These are phyloP conservation scores for Pichia eremophila DNA, from an alignment of 805 yeast genomes.

Conservation along the genomic window DNA sequence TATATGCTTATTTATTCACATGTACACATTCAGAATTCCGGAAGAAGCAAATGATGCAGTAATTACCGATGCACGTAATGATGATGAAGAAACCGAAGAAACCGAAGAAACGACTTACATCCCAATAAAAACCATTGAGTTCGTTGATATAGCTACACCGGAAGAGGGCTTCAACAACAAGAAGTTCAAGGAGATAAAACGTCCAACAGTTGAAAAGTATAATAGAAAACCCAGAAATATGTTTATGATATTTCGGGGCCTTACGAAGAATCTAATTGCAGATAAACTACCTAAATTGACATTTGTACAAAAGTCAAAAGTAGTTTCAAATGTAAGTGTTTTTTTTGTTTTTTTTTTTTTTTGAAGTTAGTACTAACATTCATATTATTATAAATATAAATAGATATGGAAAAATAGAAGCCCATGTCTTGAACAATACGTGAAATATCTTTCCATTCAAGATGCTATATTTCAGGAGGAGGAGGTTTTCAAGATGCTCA, in stretches of 20 bases:
- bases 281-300: not conserved
- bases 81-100: not conserved
- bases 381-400: too few relatives aligned
- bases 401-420: conserved; percentile 1
- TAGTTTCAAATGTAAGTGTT: conserved; percentile 1
- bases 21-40: conserved; percentile 1
- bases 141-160: not conserved
- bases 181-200: conserved; percentile 5
- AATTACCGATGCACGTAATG: too few relatives aligned
- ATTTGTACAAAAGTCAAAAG: conserved; percentile 2
- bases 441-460: not conserved
- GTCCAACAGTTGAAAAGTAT: conserved; percentile 2
- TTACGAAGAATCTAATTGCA: not conserved
- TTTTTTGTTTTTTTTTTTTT: too few relatives aligned
- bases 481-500: not conserved
- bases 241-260: conserved; percentile 8
- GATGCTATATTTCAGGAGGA: not conserved
- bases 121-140: not conserved
- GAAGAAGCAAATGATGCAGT: not conserved
- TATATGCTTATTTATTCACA: not conserved
- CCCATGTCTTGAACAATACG: conserved; percentile 1
- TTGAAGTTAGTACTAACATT: too few relatives aligned
- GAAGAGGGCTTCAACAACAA: not conserved
- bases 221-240: conserved; percentile 8
- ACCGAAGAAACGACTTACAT: too few relatives aligned